Percentiles rank a stretch among this genome's conserved stretches.
Evolutionary conservation across 345 rosid genomes (phyloP).

Genomic region (Salix arbutifolia): DNA sequence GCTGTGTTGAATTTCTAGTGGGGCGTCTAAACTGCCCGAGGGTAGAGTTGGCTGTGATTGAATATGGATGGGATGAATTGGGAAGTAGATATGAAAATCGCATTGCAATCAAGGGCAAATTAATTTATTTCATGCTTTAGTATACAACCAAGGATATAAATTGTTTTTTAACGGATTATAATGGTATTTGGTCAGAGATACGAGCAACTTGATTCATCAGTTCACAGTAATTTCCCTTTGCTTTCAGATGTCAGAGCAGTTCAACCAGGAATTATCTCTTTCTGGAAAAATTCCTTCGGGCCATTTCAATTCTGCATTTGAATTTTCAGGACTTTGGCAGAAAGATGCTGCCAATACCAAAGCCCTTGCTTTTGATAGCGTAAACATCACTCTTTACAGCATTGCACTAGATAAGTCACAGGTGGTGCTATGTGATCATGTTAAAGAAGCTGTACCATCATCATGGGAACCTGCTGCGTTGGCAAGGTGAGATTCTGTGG

Average conservation of each 20-base stretch:
- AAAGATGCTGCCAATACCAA: conserved; percentile 22
- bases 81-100: neutral
- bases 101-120: neutral
- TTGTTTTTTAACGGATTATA: no score
- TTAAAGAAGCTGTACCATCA: conserved; percentile 30
- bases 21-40: neutral
- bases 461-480: conserved; percentile 31
- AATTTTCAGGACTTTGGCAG: conserved; percentile 28
- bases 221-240: neutral
- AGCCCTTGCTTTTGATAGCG: conserved; percentile 31
- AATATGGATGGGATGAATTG: neutral
- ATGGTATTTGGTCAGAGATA: neutral
- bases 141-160: no score
- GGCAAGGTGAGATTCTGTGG: conserved; percentile 18
- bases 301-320: conserved; percentile 29
- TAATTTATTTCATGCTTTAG: no score
- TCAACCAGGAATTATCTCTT: conserved; percentile 29
- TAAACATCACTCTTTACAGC: conserved; percentile 24
- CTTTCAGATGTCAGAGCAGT: conserved; percentile 34
- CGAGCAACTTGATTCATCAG: neutral
- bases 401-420: conserved; percentile 27
- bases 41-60: neutral
- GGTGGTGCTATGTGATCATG: conserved; percentile 13
- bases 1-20: neutral
- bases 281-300: conserved; percentile 33